phyloP scores from a whole-genome alignment of 371 early-diverging fungal species.

The Mucor racemosus region DNA sequence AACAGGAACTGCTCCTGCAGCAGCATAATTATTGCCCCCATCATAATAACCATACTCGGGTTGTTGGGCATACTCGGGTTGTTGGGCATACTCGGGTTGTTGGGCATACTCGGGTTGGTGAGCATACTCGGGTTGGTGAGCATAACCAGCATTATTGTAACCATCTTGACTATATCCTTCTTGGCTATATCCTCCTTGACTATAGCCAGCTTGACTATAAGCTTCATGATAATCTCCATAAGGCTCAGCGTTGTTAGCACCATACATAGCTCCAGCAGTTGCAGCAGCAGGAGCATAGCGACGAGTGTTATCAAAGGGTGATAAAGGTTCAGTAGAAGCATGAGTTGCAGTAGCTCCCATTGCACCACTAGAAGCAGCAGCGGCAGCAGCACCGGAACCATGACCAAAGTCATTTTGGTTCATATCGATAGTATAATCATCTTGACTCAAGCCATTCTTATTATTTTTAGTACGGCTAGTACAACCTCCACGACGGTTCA shows the following conservation, averaged over 20 bases:
- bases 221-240: constrained; percentile 24
- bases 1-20: background rate
- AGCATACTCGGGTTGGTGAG: constrained; percentile 22
- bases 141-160: constrained; percentile 2
- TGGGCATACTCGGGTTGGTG: no score
- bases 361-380: constrained; percentile 7
- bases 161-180: constrained; percentile 7
- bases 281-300: constrained; percentile 21
- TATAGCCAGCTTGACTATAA: constrained; percentile 27
- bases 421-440: constrained; percentile 34
- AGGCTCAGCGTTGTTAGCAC: constrained; percentile 5
- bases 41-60: constrained; percentile 25
- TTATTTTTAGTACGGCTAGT: constrained; percentile 27
- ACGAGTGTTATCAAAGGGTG: constrained; percentile 30
- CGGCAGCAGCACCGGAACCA: constrained; percentile 1
- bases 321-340: constrained; percentile 17
- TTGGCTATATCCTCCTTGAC: constrained; percentile 19
- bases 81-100: constrained; percentile 22
- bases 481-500: constrained; percentile 39
- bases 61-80: constrained; percentile 15
- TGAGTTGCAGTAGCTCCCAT: constrained; percentile 9
- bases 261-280: background rate
- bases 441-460: constrained; percentile 11
- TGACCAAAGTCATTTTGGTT: constrained; percentile 27
- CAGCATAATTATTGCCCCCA: background rate